Evolutionary conservation across 2,329 filamentous ascomycete species (phyloP).

Genomic region (Fusarium secorum): DNA sequence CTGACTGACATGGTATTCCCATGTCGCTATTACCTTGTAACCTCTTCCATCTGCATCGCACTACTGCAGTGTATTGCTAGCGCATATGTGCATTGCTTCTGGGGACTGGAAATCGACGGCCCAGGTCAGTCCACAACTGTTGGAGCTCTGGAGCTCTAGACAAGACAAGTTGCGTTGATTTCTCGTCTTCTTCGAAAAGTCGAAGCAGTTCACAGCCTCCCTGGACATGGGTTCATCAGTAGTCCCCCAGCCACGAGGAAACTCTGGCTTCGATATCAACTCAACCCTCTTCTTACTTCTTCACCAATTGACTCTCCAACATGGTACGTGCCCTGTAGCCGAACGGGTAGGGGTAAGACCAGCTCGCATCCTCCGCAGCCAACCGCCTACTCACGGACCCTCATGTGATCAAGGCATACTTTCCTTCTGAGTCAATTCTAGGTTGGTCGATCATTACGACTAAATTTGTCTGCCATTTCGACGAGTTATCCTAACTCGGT

Average conservation of each 20-base stretch:
- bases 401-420: constrained; percentile 32
- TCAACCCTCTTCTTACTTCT: constrained; percentile 24
- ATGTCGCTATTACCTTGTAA: constrained; percentile 24
- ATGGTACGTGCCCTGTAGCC: constrained; percentile 23
- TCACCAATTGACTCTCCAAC: constrained; percentile 15
- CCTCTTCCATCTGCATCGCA: constrained; percentile 31
- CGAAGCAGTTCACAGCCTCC: not conserved
- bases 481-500: constrained; percentile 13
- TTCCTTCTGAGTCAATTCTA: constrained; percentile 34
- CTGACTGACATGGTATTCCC: constrained; percentile 22
- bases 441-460: constrained; percentile 39
- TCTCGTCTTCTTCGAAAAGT: not conserved
- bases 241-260: not conserved
- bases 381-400: constrained; percentile 36
- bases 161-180: not conserved
- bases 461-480: constrained; percentile 21
- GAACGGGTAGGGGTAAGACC: constrained; percentile 30
- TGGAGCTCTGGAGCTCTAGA: not conserved
- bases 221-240: not conserved
- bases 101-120: constrained; percentile 26
- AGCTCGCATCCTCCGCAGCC: constrained; percentile 35
- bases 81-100: constrained; percentile 24
- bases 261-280: not conserved
- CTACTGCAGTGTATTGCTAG: constrained; percentile 41
- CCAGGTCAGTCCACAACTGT: constrained; percentile 22